These are phyloP conservation scores for Ophiocordyceps polyrhachis-furcata DNA, from an alignment of 2,329 filamentous ascomycete genomes.

Conservation along the genomic window DNA sequence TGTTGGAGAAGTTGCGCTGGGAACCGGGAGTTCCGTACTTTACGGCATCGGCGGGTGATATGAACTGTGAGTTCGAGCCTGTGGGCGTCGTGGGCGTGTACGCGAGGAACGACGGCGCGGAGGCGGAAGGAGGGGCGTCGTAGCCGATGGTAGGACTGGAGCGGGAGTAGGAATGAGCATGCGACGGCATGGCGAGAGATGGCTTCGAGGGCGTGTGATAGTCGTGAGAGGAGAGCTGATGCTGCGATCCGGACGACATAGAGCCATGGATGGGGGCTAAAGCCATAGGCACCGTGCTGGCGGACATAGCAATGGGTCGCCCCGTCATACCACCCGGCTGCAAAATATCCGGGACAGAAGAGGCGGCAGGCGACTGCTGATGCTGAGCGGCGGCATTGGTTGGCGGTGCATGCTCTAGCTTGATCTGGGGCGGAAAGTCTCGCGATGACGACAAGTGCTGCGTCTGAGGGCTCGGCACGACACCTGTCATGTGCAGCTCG, in stretches of 20 bases:
- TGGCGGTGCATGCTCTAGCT: conserved; percentile 26
- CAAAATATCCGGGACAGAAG: conserved; percentile 36
- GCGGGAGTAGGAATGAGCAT: conserved; percentile 64
- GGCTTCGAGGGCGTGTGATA: conserved; percentile 47
- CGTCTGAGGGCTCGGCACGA: conserved; percentile 18
- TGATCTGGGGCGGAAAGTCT: conserved; percentile 32
- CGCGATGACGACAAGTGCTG: conserved; percentile 20
- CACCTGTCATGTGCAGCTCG: conserved; percentile 35
- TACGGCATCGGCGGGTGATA: conserved; percentile 30
- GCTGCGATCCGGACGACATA: conserved; percentile 11
- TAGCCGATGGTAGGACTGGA: conserved; percentile 57
- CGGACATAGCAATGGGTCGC: conserved; percentile 16
- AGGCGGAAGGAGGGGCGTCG: conserved; percentile 20
- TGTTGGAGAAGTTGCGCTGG: conserved; percentile 55
- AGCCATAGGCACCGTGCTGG: conserved; percentile 23
- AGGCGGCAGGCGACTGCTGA: conserved; percentile 19
- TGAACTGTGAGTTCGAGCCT: conserved; percentile 42
- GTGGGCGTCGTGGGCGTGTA: conserved; percentile 48
- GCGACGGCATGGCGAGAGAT: conserved; percentile 39
- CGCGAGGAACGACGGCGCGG: conserved; percentile 26
- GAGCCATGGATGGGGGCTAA: conserved; percentile 27
- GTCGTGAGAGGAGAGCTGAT: conserved; percentile 27
- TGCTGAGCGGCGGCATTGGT: conserved; percentile 9
- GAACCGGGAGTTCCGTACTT: conserved; percentile 38
- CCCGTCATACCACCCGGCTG: conserved; percentile 32